Base-by-base conservation (phyloP, 2,329 filamentous ascomycete species). In the Epichloe sylvatica region DNA sequence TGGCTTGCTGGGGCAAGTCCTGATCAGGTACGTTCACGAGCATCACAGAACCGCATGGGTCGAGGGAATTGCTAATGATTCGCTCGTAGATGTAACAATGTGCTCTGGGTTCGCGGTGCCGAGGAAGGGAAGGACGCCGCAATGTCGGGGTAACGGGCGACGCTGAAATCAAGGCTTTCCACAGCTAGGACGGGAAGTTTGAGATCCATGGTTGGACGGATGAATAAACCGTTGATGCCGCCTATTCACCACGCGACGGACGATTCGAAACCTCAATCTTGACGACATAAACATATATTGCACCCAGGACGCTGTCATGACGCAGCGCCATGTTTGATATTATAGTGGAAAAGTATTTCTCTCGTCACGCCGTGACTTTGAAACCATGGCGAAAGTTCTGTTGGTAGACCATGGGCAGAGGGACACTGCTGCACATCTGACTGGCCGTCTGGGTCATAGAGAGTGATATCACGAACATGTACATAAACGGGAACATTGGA, bases 1-100 rank as follows among this genome's bases (percentile, higher is more conserved):
- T 36, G 91, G 89, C 51, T 80, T 80, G 45, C 71, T 98, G 56
- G 92, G 92, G 6, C 85, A 95, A 69, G 90, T 98, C 43, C 69
- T 98, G 60, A 97, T 98, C 62, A 76, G 91, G 84, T 94, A 69
- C 53, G 73, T 61, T 17, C 4, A 13, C 23, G n/a, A 15, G 11
- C 13, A 8, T 15, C 5, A 2, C 17, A 17, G 15, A 45, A 23
- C 35, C 23, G 30, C 5, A 23, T 23, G 19, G 17, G 3, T 38
- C 3, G 17, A n/a, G 15, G n/a, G 34, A 21, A 15, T 47, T 46
- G 45, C 49, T 54, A 47, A 54, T 45, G 5, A 11, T 9, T 33
- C n/a, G 3, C 37, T 41, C 15, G 23, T 56, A 88, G 86, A 64
- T 94, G 89, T 71, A 97, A 97, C 71, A 97, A 97, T 64, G 91